Percentiles rank a stretch among this genome's conserved stretches.
These are phyloP conservation scores for Diddensiella santjacobensis DNA, from an alignment of 805 yeast species.

Conservation along the genomic window DNA sequence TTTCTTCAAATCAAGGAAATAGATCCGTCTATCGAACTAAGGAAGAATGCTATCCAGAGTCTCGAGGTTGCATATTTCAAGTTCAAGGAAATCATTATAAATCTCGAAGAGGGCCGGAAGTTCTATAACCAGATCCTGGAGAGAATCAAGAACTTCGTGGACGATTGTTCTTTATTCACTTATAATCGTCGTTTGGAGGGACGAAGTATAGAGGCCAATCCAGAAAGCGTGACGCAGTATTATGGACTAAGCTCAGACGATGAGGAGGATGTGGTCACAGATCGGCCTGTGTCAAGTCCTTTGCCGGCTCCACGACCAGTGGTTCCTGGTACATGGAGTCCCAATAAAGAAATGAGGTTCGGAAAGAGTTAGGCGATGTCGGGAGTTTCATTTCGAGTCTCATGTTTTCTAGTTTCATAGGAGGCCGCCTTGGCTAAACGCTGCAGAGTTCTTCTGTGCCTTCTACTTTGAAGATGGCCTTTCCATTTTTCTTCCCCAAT, in stretches of 20 bases:
- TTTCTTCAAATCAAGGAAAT: conserved; percentile 24
- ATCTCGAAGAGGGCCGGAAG: conserved; percentile 62
- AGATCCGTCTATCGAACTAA: conserved; percentile 32
- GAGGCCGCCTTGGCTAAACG: conserved; percentile 16
- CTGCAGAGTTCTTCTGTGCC: conserved; percentile 46
- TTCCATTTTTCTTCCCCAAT: conserved; percentile 73
- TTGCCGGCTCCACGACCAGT: conserved; percentile 12
- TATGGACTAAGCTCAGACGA: conserved; percentile 16
- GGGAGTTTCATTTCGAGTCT: not conserved
- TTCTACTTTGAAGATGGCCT: conserved; percentile 61
- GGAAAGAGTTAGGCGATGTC: not conserved
- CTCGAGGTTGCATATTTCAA: conserved; percentile 49
- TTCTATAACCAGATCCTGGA: conserved; percentile 64
- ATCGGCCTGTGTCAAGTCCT: conserved; percentile 9
- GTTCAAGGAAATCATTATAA: conserved; percentile 53
- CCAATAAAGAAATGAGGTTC: conserved; percentile 9
- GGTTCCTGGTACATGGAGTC: conserved; percentile 10
- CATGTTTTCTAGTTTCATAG: not conserved
- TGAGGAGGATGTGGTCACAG: not conserved
- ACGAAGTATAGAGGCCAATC: conserved; percentile 42
- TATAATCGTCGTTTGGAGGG: conserved; percentile 50
- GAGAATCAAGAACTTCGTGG: conserved; percentile 43
- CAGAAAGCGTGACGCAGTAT: conserved; percentile 30
- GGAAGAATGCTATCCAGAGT: conserved; percentile 49
- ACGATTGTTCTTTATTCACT: conserved; percentile 51